Evolutionary conservation across 192 early-diverging fungal species (phyloP), one percentile per base, ranked within the genome.

Genomic region (Dissophora ornata): DNA sequence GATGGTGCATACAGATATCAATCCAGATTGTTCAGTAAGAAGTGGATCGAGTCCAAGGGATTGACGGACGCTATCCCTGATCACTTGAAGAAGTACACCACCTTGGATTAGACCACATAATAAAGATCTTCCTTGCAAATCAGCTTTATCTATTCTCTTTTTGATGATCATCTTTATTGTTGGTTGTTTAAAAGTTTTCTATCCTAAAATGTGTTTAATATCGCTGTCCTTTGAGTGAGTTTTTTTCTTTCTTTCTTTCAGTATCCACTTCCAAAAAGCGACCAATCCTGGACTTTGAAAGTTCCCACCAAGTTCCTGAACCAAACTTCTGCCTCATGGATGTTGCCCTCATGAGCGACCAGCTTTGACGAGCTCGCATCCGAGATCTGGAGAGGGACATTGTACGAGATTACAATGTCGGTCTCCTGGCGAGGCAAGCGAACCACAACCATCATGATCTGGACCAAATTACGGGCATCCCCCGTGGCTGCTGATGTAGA

Each of bases 1-100:
- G 96, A 98, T 73, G 95, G 95, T 57, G 96, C 95, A 15, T 91
- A 94, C 58, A 80, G 94, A 68, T 94, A 94, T 82, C 90, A 91
- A 69, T 90, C 91, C 13, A 85, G 92, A 7, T 77, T 95, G 29
- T 94, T 93, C 80, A 92, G 91, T 82, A 88, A 85, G 81, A 86
- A 85, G 62, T 97, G 96, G 96, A 81, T 98, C 53, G 93, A 95
- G 77, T 86, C 88, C 60, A 98, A 98, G 84, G 87, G 87, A 1
- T 83, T 98, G 6, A 53, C 85, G 0, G 80, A 84, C 44, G 88
- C 91, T 10, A 93, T 98, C 50, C 96, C 96, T 13, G 86, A 86
- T 30, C 90, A 94, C 75, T 80, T 97, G 69, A 85, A 91, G 70
- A 96, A 94, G 70, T 97, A 97, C 81, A 83, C 95, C 75, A 89